Base-by-base conservation (phyloP, 2,329 filamentous ascomycete genomes). In the Aspergillus uvarum region DNA sequence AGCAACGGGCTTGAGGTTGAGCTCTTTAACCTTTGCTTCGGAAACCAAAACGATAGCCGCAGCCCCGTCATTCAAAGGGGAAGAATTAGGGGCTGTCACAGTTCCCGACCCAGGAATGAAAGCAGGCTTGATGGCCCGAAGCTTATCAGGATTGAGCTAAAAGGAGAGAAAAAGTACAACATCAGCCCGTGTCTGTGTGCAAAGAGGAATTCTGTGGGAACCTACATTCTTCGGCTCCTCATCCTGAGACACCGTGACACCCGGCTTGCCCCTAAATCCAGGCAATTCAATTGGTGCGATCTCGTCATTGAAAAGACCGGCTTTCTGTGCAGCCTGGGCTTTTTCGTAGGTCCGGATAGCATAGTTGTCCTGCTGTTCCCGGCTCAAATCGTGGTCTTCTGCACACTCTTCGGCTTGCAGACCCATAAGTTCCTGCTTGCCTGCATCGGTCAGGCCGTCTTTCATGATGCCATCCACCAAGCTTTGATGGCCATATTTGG, bases 391-490 rank as follows among this genome's bases (percentile, higher is more conserved):
- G 80, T 98, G 86, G 71, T 97, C 93, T 59, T 85, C 78, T 59
- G 92, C 91, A 80, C 95, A 99, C 73, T 97, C 90, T 84, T 99
- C 95, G 62, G 84, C 95, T 72, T 90, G 86, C 59, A 99, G 79
- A 70, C 95, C 95, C 95, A 99, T 99, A 79, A 97, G 92, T 78
- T 98, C 90, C 80, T 95, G 89, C 81, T 92, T 92, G 67, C 82
- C 84, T 80, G 92, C 92, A 76, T 99, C 95, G 55, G 90, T 96
- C 68, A 99, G 84, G 67, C 95, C 95, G 74, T 99, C 95, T 83
- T 93, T 93, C 72, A 97, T 85, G 66, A 99, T 87, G 68, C 92
- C 94, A 74, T 99, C 95, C 56, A 97, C 84, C 67, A 99, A 83
- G 56, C 83, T 87, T 81, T 94, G 89, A 80, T 98, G 87, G 71